Base-by-base conservation (phyloP, 2,329 filamentous ascomycete species). In the Pseudopithomyces chartarum region DNA sequence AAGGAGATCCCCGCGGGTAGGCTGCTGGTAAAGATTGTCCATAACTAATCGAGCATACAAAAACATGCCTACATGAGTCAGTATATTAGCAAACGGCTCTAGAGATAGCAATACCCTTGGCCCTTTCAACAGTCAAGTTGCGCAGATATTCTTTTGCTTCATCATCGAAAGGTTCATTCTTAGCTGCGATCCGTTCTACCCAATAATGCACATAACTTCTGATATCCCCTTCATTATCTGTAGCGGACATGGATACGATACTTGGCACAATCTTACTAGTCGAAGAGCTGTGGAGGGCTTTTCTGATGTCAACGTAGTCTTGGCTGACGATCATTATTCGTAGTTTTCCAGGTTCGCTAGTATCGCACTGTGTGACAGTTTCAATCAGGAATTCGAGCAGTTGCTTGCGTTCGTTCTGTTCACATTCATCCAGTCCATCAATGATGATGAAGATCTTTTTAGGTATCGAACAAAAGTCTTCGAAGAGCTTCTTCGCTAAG, bases 271-370 rank as follows among this genome's bases (percentile, higher is more conserved):
- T 48, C 36, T 48, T 60, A 4, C 43, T n/a, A 2, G 6, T 13
- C 1, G 47, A 44, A 10, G 54, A 47, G 36, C 44, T 59, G 34
- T 57, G 43, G 13, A 70, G 44, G 2, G 44, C 45, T 23, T 45
- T 55, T 19, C 47, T 53, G 12, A 70, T 69, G 40, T 71, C 68
- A 3, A 54, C 19, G 34, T 59, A 65, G 19, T 71, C 55, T 44
- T 71, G 69, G 42, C 69, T 71, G 32, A 71, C 59, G 13, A 71
- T 23, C 3, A 72, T 57, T 6, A 68, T 36, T 5, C 69, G 63
- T 10, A 67, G 52, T 29, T 62, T 66, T 5, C 65, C 66, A 10
- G 66, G 57, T 0, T 64, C 59, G 6, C 40, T 38, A 2, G 40
- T 45, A 10, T 70, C 62, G 22, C 60, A 65, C 40, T 59, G 40